Conservation (phyloP, 2,329 filamentous ascomycete species). For the Drechslerella dactyloides region DNA sequence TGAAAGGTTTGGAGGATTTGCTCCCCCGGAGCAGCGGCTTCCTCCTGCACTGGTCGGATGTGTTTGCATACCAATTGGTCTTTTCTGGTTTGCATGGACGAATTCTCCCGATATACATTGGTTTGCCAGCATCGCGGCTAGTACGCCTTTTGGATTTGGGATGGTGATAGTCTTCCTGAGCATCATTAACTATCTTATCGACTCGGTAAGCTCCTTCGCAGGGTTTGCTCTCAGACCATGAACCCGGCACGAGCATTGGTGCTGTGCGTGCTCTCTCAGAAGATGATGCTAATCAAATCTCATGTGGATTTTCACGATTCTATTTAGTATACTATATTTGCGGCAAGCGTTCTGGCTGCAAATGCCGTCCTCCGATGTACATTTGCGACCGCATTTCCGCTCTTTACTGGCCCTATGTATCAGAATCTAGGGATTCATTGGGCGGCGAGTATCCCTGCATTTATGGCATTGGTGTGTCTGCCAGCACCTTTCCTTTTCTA, state of each 20-base stretch:
- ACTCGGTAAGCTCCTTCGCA: conserved; percentile 59
- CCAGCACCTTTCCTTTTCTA: conserved; percentile 80
- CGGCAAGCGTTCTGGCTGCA: conserved; percentile 75
- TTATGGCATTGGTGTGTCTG: conserved; percentile 73
- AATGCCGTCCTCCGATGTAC: conserved; percentile 64
- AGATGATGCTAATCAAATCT: too few relatives aligned
- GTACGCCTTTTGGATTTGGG: conserved; percentile 65
- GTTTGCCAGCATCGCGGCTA: conserved; percentile 62
- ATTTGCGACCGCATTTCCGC: conserved; percentile 35
- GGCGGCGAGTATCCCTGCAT: conserved; percentile 71
- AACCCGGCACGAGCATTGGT: too few relatives aligned
- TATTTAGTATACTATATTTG: conserved; percentile 62
- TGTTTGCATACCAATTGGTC: conserved; percentile 67
- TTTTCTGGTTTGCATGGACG: conserved; percentile 75
- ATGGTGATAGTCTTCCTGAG: conserved; percentile 72
- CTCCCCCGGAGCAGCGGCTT: conserved; percentile 71
- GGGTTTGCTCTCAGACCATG: too few relatives aligned
- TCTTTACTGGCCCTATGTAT: conserved; percentile 56
- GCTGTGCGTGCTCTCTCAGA: too few relatives aligned
- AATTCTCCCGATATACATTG: conserved; percentile 66
- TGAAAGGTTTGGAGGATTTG: conserved; percentile 63
- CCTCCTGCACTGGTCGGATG: conserved; percentile 69
- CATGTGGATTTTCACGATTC: neutral
- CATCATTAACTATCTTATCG: conserved; percentile 71
- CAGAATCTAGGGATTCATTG: conserved; percentile 72